phyloP scores from a whole-genome alignment of 2,329 filamentous ascomycete species.

The Phoma sp. region DNA sequence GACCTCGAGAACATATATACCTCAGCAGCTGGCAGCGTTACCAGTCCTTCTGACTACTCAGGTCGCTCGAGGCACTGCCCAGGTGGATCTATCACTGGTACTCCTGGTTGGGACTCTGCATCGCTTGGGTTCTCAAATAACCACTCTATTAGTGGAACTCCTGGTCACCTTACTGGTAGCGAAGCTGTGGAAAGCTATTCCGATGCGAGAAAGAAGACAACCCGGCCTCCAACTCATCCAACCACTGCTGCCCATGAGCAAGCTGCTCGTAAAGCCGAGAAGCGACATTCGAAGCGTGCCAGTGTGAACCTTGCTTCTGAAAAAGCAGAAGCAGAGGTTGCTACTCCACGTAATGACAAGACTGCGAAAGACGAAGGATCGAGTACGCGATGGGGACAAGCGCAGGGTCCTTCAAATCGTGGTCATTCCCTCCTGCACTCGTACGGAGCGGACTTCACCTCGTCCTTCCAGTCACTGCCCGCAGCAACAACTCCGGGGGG shows the following conservation, averaged over 20 bases:
- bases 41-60: slow-evolving; percentile 88
- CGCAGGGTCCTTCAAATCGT: slow-evolving; percentile 46
- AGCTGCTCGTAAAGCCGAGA: slow-evolving; percentile 39
- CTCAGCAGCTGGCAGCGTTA: slow-evolving; percentile 70
- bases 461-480: slow-evolving; percentile 78
- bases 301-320: slow-evolving; percentile 31
- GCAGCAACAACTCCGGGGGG: slow-evolving; percentile 49
- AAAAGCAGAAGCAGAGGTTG: slow-evolving; percentile 34
- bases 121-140: slow-evolving; percentile 53
- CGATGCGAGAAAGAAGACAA: slow-evolving; percentile 64
- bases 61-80: slow-evolving; percentile 74
- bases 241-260: no score
- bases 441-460: slow-evolving; percentile 81
- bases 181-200: slow-evolving; percentile 66
- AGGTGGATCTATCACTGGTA: slow-evolving; percentile 74
- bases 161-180: slow-evolving; percentile 50
- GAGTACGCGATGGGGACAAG: slow-evolving; percentile 27
- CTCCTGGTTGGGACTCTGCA: slow-evolving; percentile 69
- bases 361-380: slow-evolving; percentile 28
- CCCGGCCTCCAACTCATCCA: slow-evolving; percentile 51
- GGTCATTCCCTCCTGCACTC: slow-evolving; percentile 78
- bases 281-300: slow-evolving; percentile 30
- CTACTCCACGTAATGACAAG: slow-evolving; percentile 37
- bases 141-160: slow-evolving; percentile 54
- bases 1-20: slow-evolving; percentile 54